phyloP scores from a whole-genome alignment of 2,329 filamentous ascomycete genomes.

The Monosporascus cannonballus region DNA sequence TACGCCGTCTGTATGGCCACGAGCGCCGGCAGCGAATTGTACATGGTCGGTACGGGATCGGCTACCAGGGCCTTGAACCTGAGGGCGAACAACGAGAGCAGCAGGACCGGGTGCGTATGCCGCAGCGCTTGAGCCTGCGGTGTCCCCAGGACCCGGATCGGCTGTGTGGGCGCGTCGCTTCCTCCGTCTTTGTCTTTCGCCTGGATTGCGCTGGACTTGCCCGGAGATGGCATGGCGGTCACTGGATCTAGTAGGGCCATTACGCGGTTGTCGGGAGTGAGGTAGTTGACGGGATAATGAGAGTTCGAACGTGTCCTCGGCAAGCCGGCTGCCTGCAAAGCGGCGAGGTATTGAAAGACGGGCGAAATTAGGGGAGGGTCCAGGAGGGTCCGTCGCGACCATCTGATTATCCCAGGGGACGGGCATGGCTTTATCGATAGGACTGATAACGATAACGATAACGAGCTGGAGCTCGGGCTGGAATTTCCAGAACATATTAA shows the following conservation, averaged over 20 bases:
- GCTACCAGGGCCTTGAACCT: conserved; percentile 63
- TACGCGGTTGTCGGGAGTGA: background rate
- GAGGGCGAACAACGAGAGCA: conserved; percentile 57
- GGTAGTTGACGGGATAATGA: background rate
- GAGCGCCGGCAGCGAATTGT: conserved; percentile 55
- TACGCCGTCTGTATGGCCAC: conserved; percentile 59
- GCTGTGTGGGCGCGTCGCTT: conserved; percentile 22
- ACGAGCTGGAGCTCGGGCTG: background rate
- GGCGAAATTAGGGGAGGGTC: background rate
- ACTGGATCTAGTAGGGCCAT: conserved; percentile 30
- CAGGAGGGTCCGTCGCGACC: too few relatives aligned
- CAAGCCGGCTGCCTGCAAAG: background rate
- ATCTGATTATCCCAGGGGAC: too few relatives aligned
- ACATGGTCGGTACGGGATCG: conserved; percentile 61
- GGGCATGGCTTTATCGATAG: background rate
- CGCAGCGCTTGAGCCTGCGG: conserved; percentile 45
- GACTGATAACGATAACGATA: background rate
- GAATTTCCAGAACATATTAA: background rate
- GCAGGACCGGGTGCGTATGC: conserved; percentile 60
- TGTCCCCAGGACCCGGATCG: conserved; percentile 32
- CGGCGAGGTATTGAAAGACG: background rate
- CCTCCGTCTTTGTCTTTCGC: conserved; percentile 22
- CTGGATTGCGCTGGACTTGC: conserved; percentile 22
- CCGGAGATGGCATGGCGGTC: conserved; percentile 32
- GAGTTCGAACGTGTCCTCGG: background rate